phyloP scores from a whole-genome alignment of 2,329 filamentous ascomycete genomes.

The Exserohilum rostratum region DNA sequence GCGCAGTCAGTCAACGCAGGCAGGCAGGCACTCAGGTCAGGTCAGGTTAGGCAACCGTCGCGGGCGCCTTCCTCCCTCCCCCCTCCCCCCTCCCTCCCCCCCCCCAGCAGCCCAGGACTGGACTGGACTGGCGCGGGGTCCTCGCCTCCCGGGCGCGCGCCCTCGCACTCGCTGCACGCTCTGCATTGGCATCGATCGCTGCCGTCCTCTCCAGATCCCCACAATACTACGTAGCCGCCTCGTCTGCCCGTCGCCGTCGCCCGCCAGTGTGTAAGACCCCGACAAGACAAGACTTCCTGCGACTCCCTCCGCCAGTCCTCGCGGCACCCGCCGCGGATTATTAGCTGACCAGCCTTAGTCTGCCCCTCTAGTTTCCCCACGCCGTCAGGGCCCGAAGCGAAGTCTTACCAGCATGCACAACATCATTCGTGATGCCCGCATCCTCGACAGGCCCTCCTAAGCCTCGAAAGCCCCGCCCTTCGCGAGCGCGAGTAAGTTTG shows the following conservation, averaged over 20 bases:
- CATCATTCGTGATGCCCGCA: constrained; percentile 33
- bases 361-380: constrained; percentile 14
- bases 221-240: not conserved
- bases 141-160: constrained; percentile 2
- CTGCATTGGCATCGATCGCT: too few species aligned
- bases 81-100: not conserved
- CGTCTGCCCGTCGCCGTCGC: too few species aligned
- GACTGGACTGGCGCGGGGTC: constrained; percentile 12
- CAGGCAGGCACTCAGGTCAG: too few species aligned
- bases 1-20: too few species aligned
- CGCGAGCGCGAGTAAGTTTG: constrained; percentile 43
- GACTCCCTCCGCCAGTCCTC: too few species aligned
- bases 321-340: too few species aligned
- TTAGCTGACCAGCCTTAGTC: constrained; percentile 1
- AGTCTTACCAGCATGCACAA: constrained; percentile 31
- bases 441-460: constrained; percentile 35
- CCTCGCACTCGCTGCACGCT: constrained; percentile 6
- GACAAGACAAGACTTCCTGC: too few species aligned
- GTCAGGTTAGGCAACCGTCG: too few species aligned
- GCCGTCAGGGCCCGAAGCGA: constrained; percentile 26
- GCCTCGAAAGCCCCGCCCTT: constrained; percentile 49
- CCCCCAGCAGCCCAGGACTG: constrained; percentile 7
- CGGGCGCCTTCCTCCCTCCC: too few species aligned
- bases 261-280: too few species aligned
- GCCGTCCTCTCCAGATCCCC: not conserved